phyloP scores from a whole-genome alignment of 441 rosid genomes.

The Populus trichocarpa region DNA sequence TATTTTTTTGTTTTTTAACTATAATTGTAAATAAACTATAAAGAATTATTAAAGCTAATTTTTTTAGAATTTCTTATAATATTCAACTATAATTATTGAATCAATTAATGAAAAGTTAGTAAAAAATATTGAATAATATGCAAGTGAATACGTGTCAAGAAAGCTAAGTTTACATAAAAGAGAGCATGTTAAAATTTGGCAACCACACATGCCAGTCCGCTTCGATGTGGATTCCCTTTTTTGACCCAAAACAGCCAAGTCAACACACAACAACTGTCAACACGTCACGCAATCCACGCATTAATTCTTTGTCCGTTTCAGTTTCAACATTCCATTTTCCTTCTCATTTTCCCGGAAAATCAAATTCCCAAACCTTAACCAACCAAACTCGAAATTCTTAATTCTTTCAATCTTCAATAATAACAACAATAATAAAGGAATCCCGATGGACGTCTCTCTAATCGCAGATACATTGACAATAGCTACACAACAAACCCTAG shows the following conservation, averaged over 20 bases:
- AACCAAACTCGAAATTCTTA: background rate
- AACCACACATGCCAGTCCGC: background rate
- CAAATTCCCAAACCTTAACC: slow-evolving; percentile 13
- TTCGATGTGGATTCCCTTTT: background rate
- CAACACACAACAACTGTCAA: background rate
- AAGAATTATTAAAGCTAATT: no score
- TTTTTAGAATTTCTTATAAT: no score
- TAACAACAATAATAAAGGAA: background rate
- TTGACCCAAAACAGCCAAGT: background rate
- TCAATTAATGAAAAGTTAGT: no score
- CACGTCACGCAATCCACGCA: background rate
- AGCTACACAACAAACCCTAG: slow-evolving; percentile 45
- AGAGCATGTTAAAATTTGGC: no score
- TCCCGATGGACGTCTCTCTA: slow-evolving; percentile 46
- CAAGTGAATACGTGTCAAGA: no score
- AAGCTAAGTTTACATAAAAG: no score
- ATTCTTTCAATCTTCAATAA: background rate
- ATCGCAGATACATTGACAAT: slow-evolving; percentile 41
- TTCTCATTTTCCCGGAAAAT: slow-evolving; percentile 25
- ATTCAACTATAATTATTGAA: no score
- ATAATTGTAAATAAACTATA: no score
- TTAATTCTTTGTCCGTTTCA: background rate
- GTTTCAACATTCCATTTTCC: slow-evolving; percentile 4
- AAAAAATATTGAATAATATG: no score
- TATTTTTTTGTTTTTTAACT: no score